Evolutionary conservation across 2,329 filamentous ascomycete species (phyloP).

Genomic region (Colletotrichum sp.): DNA sequence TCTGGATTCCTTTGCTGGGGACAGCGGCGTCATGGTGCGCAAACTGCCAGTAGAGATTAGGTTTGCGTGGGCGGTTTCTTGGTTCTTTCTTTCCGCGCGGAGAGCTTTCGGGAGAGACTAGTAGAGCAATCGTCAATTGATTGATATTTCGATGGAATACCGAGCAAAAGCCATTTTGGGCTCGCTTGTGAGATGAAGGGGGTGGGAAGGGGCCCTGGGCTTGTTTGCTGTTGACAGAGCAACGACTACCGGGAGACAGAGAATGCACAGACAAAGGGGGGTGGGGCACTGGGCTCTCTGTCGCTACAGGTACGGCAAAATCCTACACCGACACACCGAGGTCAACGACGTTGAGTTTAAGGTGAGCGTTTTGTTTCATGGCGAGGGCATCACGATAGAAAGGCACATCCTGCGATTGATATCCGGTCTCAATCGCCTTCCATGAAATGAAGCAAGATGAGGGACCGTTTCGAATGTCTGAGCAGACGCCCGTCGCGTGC

Average conservation of each 20-base stretch:
- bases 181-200: constrained; percentile 23
- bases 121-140: constrained; percentile 9
- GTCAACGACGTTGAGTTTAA: background rate
- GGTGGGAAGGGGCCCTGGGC: constrained; percentile 15
- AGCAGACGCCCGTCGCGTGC: background rate
- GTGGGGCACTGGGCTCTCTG: background rate
- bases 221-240: constrained; percentile 22
- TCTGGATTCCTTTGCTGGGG: constrained; percentile 39
- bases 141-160: constrained; percentile 18
- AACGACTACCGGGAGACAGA: constrained; percentile 10
- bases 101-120: background rate
- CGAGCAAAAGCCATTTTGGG: constrained; percentile 10
- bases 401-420: background rate
- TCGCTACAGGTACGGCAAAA: constrained; percentile 15
- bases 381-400: background rate
- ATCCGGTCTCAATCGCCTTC: background rate
- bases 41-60: background rate
- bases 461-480: background rate
- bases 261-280: constrained; percentile 18
- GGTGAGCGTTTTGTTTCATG: background rate
- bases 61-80: background rate
- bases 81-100: background rate
- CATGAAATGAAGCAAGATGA: background rate
- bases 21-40: constrained; percentile 43
- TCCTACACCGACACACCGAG: constrained; percentile 6